These are phyloP conservation scores for Kazachstania sp. DNA, from an alignment of 1,139 yeast genomes.

Conservation along the genomic window DNA sequence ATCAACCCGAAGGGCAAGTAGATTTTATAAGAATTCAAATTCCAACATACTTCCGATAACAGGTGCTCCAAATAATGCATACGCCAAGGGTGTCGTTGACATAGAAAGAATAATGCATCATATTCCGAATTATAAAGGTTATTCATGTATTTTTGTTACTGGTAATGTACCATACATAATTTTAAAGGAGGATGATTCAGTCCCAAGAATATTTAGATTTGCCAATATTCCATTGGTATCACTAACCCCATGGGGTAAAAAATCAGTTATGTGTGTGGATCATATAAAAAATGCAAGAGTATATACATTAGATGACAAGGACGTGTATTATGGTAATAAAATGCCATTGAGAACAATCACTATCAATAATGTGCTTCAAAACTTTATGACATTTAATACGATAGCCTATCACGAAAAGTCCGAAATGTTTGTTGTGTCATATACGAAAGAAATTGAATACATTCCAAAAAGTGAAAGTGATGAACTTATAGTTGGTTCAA, in stretches of 20 bases:
- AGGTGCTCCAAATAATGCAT: slow-evolving; percentile 75
- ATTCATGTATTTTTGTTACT: slow-evolving; percentile 57
- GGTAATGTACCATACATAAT: slow-evolving; percentile 70
- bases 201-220: slow-evolving; percentile 61
- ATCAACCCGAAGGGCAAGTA: slow-evolving; percentile 37
- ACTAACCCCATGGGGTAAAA: slow-evolving; percentile 34
- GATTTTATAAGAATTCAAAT: slow-evolving; percentile 40
- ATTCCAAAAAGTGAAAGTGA: slow-evolving; percentile 72
- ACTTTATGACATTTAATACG: slow-evolving; percentile 61
- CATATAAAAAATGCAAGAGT: slow-evolving; percentile 65
- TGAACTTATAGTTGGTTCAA: slow-evolving; percentile 48
- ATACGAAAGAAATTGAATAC: slow-evolving; percentile 52
- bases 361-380: slow-evolving; percentile 24
- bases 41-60: slow-evolving; percentile 44
- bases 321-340: slow-evolving; percentile 50
- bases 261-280: slow-evolving; percentile 57
- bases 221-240: slow-evolving; percentile 58
- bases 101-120: slow-evolving; percentile 63
- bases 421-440: slow-evolving; percentile 57
- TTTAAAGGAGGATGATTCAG: slow-evolving; percentile 53
- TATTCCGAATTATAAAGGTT: slow-evolving; percentile 50
- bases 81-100: slow-evolving; percentile 51
- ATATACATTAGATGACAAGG: slow-evolving; percentile 34
- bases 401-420: slow-evolving; percentile 67
- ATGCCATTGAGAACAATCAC: slow-evolving; percentile 50